phyloP scores from a whole-genome alignment of 1,284 basidiomycete species.

The Fomitopsis schrenkii region DNA sequence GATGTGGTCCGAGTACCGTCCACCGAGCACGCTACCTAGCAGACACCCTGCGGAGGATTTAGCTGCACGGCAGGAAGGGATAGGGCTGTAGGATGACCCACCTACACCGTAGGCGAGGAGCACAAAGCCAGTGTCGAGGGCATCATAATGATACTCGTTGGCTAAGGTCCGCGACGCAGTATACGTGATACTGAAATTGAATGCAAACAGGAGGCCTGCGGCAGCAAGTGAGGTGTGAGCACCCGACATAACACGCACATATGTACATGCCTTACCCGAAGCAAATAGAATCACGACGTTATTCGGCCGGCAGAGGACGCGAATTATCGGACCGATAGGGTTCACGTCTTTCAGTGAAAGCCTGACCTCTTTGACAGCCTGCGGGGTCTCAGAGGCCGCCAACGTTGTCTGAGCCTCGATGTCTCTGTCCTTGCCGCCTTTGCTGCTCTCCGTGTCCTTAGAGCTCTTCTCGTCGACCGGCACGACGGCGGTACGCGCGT shows the following conservation, averaged over 20 bases:
- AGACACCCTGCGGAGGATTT: slow-evolving; percentile 46
- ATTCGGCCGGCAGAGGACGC: slow-evolving; percentile 57
- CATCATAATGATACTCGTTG: slow-evolving; percentile 60
- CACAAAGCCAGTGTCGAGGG: slow-evolving; percentile 73
- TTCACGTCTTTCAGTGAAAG: slow-evolving; percentile 47
- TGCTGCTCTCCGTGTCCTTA: slow-evolving; percentile 8
- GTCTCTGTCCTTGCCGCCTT: neutral
- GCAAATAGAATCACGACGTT: slow-evolving; percentile 66
- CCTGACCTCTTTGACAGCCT: slow-evolving; percentile 38
- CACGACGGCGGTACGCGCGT: neutral
- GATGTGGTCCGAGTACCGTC: slow-evolving; percentile 49
- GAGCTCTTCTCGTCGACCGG: slow-evolving; percentile 7
- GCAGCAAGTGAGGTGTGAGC: neutral
- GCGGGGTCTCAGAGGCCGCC: neutral
- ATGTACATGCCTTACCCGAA: slow-evolving; percentile 49
- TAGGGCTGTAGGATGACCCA: slow-evolving; percentile 22
- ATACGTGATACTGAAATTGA: slow-evolving; percentile 67
- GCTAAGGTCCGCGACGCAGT: slow-evolving; percentile 69
- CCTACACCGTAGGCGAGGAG: slow-evolving; percentile 73
- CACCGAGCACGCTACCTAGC: slow-evolving; percentile 69
- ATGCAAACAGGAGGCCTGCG: slow-evolving; percentile 44
- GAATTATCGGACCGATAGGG: slow-evolving; percentile 57
- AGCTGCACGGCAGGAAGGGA: neutral
- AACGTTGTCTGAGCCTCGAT: slow-evolving; percentile 2
- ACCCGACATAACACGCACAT: neutral